Conservation (phyloP, 257 asterid genomes). For the Przewalskia tangutica region DNA sequence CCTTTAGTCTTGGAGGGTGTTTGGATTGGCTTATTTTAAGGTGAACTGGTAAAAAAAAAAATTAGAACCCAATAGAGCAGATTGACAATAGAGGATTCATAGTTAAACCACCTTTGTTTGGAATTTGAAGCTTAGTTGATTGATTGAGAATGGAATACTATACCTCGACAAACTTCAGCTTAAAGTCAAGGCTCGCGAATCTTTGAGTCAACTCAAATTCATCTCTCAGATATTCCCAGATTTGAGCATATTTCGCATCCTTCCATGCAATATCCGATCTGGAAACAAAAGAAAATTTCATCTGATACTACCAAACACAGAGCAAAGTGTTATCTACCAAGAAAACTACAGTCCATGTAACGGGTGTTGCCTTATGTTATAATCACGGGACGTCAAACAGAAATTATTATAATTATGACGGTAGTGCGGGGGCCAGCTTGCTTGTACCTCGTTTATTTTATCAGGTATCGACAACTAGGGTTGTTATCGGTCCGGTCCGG, state of each 20-base stretch:
- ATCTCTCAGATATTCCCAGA: slow-evolving; percentile 97
- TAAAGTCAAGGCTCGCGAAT: slow-evolving; percentile 92
- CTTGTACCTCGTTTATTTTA: neutral
- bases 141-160: neutral
- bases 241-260: slow-evolving; percentile 95
- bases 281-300: slow-evolving; percentile 3
- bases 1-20: too few relatives aligned
- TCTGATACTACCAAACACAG: neutral
- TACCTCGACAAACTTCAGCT: slow-evolving; percentile 97
- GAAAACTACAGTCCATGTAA: neutral
- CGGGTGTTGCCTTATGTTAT: neutral
- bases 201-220: slow-evolving; percentile 94
- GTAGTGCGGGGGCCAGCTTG: neutral
- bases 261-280: slow-evolving; percentile 88
- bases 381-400: neutral
- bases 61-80: too few relatives aligned
- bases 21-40: too few relatives aligned
- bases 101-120: neutral
- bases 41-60: too few relatives aligned
- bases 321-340: neutral
- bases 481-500: too few relatives aligned
- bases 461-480: neutral
- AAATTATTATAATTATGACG: neutral
- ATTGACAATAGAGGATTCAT: neutral
- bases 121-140: neutral